Evolutionary conservation across 345 rosid species (phyloP).

Genomic region (Lenwebbia sp.): DNA sequence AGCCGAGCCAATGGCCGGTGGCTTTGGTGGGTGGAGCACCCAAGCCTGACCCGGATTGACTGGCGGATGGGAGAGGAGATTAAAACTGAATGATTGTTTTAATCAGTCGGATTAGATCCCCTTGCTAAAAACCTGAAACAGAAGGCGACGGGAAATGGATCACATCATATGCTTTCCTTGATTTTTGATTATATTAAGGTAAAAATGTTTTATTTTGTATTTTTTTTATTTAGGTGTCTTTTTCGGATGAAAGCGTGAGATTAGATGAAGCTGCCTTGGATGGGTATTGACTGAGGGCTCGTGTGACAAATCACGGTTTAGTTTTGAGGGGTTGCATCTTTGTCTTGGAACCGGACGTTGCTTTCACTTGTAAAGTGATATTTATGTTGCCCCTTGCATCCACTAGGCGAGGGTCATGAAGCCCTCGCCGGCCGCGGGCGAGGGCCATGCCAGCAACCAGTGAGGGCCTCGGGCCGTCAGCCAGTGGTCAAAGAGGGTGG

Average conservation of each 20-base stretch:
- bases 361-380: not conserved
- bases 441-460: no score
- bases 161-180: not conserved
- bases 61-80: not conserved
- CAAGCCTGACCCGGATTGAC: not conserved
- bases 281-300: not conserved
- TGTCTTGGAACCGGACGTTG: not conserved
- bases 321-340: not conserved
- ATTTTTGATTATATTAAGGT: not conserved
- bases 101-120: not conserved
- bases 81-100: not conserved
- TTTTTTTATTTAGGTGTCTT: not conserved
- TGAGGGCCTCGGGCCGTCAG: no score
- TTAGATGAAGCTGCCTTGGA: not conserved
- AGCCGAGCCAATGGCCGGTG: not conserved
- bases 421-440: no score
- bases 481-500: no score
- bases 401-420: no score
- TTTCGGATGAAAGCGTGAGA: not conserved
- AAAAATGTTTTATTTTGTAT: not conserved
- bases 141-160: not conserved
- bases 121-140: not conserved
- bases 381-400: not conserved
- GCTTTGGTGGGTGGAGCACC: not conserved
- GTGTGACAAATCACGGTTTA: not conserved